phyloP scores from a whole-genome alignment of 1,284 basidiomycete species.

The Phenoliferia sp. region DNA sequence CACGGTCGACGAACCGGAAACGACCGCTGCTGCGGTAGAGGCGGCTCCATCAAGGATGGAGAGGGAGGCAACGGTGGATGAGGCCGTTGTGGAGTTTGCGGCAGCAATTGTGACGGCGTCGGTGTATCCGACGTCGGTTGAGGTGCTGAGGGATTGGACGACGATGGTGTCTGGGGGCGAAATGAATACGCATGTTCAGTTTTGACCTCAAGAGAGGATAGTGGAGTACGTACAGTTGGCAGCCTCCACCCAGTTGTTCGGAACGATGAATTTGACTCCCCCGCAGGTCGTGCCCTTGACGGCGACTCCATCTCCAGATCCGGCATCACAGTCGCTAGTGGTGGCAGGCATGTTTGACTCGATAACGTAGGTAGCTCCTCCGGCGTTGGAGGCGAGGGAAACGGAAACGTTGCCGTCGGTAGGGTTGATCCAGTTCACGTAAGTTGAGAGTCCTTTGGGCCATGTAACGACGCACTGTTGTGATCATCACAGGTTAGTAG shows the following conservation, averaged over 20 bases:
- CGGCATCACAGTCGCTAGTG: constrained; percentile 26
- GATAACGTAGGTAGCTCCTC: constrained; percentile 26
- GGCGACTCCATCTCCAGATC: constrained; percentile 17
- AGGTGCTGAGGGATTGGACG: constrained; percentile 21
- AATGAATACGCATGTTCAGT: too few species aligned
- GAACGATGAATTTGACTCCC: constrained; percentile 23
- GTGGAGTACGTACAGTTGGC: constrained; percentile 30
- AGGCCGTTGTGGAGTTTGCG: constrained; percentile 9
- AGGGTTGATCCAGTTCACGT: constrained; percentile 33
- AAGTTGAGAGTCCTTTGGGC: constrained; percentile 21
- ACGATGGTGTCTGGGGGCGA: constrained; percentile 31
- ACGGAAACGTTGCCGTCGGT: constrained; percentile 24
- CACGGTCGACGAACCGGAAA: not conserved
- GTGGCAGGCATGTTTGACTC: constrained; percentile 8
- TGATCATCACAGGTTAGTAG: not conserved
- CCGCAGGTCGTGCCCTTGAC: constrained; percentile 26
- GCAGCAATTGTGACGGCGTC: constrained; percentile 24
- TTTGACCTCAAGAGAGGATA: too few species aligned
- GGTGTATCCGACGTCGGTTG: constrained; percentile 21
- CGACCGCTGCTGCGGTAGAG: not conserved
- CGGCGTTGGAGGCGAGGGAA: constrained; percentile 20
- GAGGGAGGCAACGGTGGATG: constrained; percentile 14
- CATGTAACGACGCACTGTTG: constrained; percentile 27
- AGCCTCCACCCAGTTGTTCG: constrained; percentile 16
- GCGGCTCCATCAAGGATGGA: constrained; percentile 3